Conservation (phyloP, 192 early-diverging fungal genomes). For the Coemansia sp. region DNA sequence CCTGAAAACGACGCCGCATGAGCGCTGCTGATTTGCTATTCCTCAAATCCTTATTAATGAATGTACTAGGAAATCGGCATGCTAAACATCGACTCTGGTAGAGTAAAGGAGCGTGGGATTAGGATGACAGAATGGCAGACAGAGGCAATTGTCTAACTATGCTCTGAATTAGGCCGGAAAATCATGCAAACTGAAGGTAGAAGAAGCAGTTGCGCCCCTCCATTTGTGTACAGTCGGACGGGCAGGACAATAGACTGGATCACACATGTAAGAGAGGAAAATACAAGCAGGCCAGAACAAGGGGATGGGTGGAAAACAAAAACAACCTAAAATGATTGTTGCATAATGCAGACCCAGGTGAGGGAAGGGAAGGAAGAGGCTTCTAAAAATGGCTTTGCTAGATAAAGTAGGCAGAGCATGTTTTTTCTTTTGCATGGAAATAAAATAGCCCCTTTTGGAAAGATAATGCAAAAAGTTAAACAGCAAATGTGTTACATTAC, state of each 20-base stretch:
- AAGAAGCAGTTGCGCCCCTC: neutral
- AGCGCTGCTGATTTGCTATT: neutral
- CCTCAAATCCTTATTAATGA: too few species aligned
- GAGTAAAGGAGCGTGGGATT: neutral
- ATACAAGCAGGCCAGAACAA: neutral
- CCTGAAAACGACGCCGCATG: neutral
- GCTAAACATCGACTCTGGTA: too few species aligned
- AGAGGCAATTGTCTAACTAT: neutral
- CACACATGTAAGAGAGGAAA: neutral
- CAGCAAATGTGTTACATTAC: slow-evolving; percentile 18
- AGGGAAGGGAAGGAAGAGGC: neutral
- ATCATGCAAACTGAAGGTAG: neutral
- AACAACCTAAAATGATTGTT: neutral
- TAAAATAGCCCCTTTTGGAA: neutral
- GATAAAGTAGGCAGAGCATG: neutral
- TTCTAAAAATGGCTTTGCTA: slow-evolving; percentile 9
- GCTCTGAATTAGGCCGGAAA: neutral
- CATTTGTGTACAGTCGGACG: neutral
- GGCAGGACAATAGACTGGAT: neutral
- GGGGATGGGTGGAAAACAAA: neutral
- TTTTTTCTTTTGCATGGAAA: too few species aligned
- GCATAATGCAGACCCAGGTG: slow-evolving; percentile 2
- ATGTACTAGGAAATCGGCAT: too few species aligned
- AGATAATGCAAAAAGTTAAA: neutral
- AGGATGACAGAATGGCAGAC: neutral